Evolutionary conservation across 805 yeast species (phyloP).

Genomic region (Monosporozyma servazzii): DNA sequence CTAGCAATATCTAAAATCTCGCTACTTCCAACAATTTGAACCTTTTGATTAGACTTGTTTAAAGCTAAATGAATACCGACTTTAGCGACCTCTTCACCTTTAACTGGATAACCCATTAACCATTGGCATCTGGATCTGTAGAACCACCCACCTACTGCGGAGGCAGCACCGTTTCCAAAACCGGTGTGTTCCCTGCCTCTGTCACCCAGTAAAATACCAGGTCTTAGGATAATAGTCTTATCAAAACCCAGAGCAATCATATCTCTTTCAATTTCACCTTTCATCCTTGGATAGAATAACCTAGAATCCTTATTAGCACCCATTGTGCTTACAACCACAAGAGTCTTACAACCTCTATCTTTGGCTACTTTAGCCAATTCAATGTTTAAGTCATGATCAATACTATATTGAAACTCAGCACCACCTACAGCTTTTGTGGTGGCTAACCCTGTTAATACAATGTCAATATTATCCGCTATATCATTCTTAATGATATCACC

Average conservation of each 20-base stretch:
- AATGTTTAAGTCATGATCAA: constrained; percentile 67
- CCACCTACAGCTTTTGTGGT: constrained; percentile 72
- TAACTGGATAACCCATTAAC: constrained; percentile 37
- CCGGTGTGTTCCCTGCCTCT: constrained; percentile 36
- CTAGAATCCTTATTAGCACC: constrained; percentile 54
- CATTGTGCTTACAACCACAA: constrained; percentile 53
- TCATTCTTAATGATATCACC: constrained; percentile 27
- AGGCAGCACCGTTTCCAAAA: constrained; percentile 26
- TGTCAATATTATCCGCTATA: constrained; percentile 24
- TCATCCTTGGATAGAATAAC: constrained; percentile 56
- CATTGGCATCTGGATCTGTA: constrained; percentile 31
- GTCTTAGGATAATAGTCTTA: constrained; percentile 66
- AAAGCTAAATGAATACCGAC: constrained; percentile 41
- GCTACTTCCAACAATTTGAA: constrained; percentile 23
- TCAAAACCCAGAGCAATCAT: constrained; percentile 54
- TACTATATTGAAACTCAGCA: constrained; percentile 54
- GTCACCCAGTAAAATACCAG: constrained; percentile 65
- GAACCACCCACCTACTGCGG: constrained; percentile 26
- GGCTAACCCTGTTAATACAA: constrained; percentile 60
- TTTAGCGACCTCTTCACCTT: constrained; percentile 57
- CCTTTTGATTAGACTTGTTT: constrained; percentile 21
- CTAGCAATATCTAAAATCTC: constrained; percentile 23
- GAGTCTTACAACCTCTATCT: constrained; percentile 55
- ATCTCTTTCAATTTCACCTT: constrained; percentile 70
- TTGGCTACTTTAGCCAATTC: constrained; percentile 67